Evolutionary conservation across 805 yeast species (phyloP).

Genomic region (Candida saitoana): DNA sequence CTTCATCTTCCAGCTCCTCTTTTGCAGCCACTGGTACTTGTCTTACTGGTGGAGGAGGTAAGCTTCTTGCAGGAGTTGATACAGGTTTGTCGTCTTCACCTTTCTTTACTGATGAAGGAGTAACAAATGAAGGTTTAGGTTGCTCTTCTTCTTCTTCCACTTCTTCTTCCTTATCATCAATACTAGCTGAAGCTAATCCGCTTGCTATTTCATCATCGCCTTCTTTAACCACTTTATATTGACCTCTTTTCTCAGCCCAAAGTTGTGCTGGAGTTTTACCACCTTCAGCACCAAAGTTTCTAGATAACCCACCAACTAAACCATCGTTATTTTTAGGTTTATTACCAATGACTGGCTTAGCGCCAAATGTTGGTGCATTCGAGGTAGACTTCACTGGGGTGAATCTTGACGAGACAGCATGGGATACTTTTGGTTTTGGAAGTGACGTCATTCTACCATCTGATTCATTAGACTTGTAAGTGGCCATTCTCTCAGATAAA

Average conservation of each 20-base stretch:
- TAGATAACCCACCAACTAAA: slow-evolving; percentile 54
- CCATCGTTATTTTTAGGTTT: slow-evolving; percentile 31
- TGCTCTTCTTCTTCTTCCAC: slow-evolving; percentile 10
- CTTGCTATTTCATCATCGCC: slow-evolving; percentile 14
- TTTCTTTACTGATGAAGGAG: slow-evolving; percentile 5
- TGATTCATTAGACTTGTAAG: slow-evolving; percentile 34
- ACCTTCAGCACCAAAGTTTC: slow-evolving; percentile 58
- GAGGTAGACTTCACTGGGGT: slow-evolving; percentile 28
- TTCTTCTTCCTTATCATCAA: slow-evolving; percentile 8
- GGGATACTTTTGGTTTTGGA: slow-evolving; percentile 57
- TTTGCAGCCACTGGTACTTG: slow-evolving; percentile 8
- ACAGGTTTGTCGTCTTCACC: slow-evolving; percentile 4
- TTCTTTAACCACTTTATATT: slow-evolving; percentile 43
- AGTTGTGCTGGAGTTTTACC: slow-evolving; percentile 93
- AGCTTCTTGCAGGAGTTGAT: slow-evolving; percentile 14
- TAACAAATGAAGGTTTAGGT: slow-evolving; percentile 4
- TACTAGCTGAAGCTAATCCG: slow-evolving; percentile 21
- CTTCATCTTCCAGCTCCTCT: slow-evolving; percentile 9
- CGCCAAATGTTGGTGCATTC: slow-evolving; percentile 27
- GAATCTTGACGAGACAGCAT: slow-evolving; percentile 50
- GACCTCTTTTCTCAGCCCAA: slow-evolving; percentile 90
- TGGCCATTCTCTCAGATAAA: slow-evolving; percentile 40
- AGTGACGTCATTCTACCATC: slow-evolving; percentile 55
- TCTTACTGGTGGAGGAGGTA: slow-evolving; percentile 19
- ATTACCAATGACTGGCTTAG: slow-evolving; percentile 36